Evolutionary conservation across 2,329 filamentous ascomycete genomes (phyloP).

Genomic region (Penicillium concentricum): DNA sequence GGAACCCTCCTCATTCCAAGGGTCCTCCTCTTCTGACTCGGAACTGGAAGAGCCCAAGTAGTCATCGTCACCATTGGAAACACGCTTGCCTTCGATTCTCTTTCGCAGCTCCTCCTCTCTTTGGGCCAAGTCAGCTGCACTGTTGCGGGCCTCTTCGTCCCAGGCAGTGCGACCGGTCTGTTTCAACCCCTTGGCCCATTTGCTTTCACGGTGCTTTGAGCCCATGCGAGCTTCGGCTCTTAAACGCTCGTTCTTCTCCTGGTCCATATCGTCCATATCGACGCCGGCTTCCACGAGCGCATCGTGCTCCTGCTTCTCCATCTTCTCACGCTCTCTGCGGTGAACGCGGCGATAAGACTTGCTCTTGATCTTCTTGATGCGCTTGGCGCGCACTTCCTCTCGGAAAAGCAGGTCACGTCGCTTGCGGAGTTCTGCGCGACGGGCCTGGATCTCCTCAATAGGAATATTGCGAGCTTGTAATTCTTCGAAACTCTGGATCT

Average conservation of each 20-base stretch:
- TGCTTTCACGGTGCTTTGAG: conserved; percentile 80
- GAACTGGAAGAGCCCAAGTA: conserved; percentile 54
- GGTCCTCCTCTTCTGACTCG: conserved; percentile 60
- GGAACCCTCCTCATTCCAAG: conserved; percentile 54
- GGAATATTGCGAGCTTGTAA: conserved; percentile 70
- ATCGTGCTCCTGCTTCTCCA: conserved; percentile 58
- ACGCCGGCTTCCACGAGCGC: conserved; percentile 59
- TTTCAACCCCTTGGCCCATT: conserved; percentile 85
- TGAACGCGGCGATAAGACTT: conserved; percentile 93
- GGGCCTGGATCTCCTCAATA: conserved; percentile 68
- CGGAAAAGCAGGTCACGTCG: conserved; percentile 82
- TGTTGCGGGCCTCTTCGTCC: conserved; percentile 81
- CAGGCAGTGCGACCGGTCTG: conserved; percentile 76
- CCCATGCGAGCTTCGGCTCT: conserved; percentile 84
- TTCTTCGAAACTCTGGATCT: conserved; percentile 68
- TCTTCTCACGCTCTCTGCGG: conserved; percentile 69
- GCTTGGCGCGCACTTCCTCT: conserved; percentile 82
- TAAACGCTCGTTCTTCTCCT: conserved; percentile 66
- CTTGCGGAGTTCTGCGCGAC: conserved; percentile 71
- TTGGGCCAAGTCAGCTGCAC: conserved; percentile 76
- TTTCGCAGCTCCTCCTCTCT: conserved; percentile 78
- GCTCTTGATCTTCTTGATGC: conserved; percentile 98
- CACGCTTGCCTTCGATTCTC: conserved; percentile 71
- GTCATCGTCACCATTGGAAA: conserved; percentile 62
- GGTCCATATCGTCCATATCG: conserved; percentile 63